Base-by-base conservation (phyloP, 108 stramenopile species). In the Asterionellopsis glacialis region DNA sequence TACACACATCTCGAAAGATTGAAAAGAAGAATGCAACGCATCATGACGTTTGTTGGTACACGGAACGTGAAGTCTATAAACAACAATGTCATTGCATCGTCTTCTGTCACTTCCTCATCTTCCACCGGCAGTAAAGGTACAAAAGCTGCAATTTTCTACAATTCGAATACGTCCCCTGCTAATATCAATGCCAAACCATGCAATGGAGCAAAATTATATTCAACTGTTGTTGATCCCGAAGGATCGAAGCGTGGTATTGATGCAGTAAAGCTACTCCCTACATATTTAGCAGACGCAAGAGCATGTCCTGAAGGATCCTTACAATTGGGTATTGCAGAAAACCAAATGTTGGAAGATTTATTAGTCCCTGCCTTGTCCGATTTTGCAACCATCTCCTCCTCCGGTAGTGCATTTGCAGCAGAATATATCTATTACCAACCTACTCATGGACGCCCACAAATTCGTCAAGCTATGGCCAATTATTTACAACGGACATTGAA, bases 381-480 rank as follows among this genome's bases (percentile, higher is more conserved):
- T 48, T 72, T 75, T 60, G 63, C 55, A 14, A 42, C 63, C 25
- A 61, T 25, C 18, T 12, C 18, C 11, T 25, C 27, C 47, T 24
- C 53, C 21, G 45, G 14, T 27, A n/a, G 49, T 53, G 61, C 61
- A 23, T 90, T 90, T 62, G 66, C 76, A 16, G 63, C 79, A 12
- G 88, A 93, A 40, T 76, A 74, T 45, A 86, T 90, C 51, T 93
- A 93, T 59, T 93, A 93, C 65, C 91, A 93, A 67, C 83, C 83
- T 0, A 93, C 91, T 3, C 86, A 85, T 43, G 91, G 88, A 41
- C 73, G 77, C 9, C 64, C 63, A 33, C 57, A 67, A 3, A 52
- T 75, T 33, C 82, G 84, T 2, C 21, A 59, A 22, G 77, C 80
- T 38, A 76, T 93, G 70, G 81, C 73, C 21, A 18, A 42, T 1